A percentile compares a stretch with the other conserved stretches of the same genome.
These are phyloP conservation scores for Calocera cornea DNA, from an alignment of 768 basidiomycete species.

Conservation along the genomic window DNA sequence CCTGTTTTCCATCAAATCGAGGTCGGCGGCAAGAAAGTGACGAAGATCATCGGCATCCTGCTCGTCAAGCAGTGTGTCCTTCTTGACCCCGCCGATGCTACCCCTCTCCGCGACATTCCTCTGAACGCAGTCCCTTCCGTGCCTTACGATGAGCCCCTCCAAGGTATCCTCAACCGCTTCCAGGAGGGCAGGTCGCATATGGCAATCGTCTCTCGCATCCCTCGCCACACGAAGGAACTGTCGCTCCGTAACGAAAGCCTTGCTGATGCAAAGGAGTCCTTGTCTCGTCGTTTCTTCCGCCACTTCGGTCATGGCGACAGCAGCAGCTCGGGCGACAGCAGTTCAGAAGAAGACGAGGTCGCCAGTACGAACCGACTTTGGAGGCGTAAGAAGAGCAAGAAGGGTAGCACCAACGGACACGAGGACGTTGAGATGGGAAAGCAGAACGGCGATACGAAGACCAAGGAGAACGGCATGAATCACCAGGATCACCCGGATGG, in stretches of 20 bases:
- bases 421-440: constrained; percentile 14
- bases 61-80: constrained; percentile 82
- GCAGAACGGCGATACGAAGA: too few species aligned
- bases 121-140: constrained; percentile 79
- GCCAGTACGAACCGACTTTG: constrained; percentile 11
- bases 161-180: constrained; percentile 76
- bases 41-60: constrained; percentile 75
- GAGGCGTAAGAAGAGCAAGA: constrained; percentile 18
- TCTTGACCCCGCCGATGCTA: constrained; percentile 66
- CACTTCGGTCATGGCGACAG: constrained; percentile 57
- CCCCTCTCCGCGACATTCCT: constrained; percentile 68
- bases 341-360: constrained; percentile 32
- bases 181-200: constrained; percentile 86
- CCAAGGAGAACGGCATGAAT: neutral
- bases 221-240: constrained; percentile 28
- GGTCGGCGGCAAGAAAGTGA: constrained; percentile 37
- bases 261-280: constrained; percentile 65
- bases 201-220: constrained; percentile 71
- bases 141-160: constrained; percentile 70
- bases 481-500: neutral
- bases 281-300: constrained; percentile 63
- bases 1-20: constrained; percentile 64
- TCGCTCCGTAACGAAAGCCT: constrained; percentile 26
- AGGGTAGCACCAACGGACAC: constrained; percentile 16
- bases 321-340: constrained; percentile 22